Evolutionary conservation across 2,329 filamentous ascomycete genomes (phyloP), one percentile per base, ranked within the genome.

Genomic region (Paraconiothyrium brasiliense): DNA sequence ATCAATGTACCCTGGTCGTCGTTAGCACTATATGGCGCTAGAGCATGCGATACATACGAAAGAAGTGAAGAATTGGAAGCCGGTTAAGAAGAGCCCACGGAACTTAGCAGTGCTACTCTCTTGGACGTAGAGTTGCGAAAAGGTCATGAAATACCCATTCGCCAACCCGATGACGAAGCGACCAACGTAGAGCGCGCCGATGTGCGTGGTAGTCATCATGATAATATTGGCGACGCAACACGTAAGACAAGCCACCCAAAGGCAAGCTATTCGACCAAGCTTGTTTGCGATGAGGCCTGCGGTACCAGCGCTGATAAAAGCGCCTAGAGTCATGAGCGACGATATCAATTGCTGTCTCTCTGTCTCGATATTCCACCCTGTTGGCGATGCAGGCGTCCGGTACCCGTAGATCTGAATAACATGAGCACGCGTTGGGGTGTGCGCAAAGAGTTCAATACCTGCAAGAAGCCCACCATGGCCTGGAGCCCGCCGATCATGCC

Each of bases 141-240:
- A 87, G 1, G 84, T 86, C 84, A 87, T 75, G 70, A 86, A 83
- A 67, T 86, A 82, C 3, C 85, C 85, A 67, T 87, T 87, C 6
- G 84, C 83, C 5, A 87, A 61, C 2, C 86, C 86, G 58, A 87
- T 85, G 16, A 87, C 70, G 7, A 87, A 73, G 41, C 86, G 82
- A 10, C 84, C 86, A 27, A 81, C 80, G 59, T 88, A 87, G 5
- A 88, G 81, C 1, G 81, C 84, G 16, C 79, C 84, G 41, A 88
- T 86, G 58, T 78, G 72, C 7, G 79, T 81, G 0, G 84, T 86
- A 3, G 82, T 79, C 84, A 87, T 87, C 85, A 87, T 87, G 67
- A 87, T 80, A 20, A 86, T 76, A 63, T 87, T 87, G 16, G 85
- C 78, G 3, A 84, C 73, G 63, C 78, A 80, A 64, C 84, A 86